Base-by-base conservation (phyloP, 176 grass and related monocot species). In the Leersia perrieri region DNA sequence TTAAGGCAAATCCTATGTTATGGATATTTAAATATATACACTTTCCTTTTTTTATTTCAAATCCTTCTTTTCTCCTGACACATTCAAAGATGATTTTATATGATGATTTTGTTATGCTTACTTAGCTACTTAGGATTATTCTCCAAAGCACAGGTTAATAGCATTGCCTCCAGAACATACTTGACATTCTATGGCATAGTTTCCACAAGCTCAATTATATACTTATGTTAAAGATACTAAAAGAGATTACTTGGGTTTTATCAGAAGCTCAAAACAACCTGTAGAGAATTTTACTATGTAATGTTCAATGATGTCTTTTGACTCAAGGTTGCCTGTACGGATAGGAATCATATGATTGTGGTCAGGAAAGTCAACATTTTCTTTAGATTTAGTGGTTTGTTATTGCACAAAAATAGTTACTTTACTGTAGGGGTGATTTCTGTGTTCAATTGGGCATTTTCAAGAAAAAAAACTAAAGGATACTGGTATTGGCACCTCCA, bases 11-110 rank as follows among this genome's bases (percentile, higher is more conserved):
- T 38, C 22, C 8, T 74, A 90, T 36, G 75, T 78, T 66, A 71
- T 88, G 75, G 86, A 72, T 94, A 87, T 84, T 86, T 88, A 25
- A 77, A 78, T 79, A 34, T 90, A 29, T 26, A 61, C 40, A 63
- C 33, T 33, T 49, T 16, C 23, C 8, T 14, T 64, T 33, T 5
- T 13, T 34, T 15, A 34, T 38, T 13, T 36, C 20, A 61, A 62
- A 6, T 36, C 29, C 8, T 79, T 38, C 70, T 78, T 27, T 71
- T 86, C 55, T 36, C 15, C 4, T 68, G 66, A 16, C n/a, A 41
- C 67, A 55, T 63, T 60, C 9, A 32, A 73, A 64, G 32, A 35
- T 61, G 16, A 42, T 34, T 29, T 38, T 74, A 44, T 80, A 65
- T 26, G 5, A 8, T 42, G 15, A 28, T 20, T 51, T 22, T 60